phyloP scores from a whole-genome alignment of 371 early-diverging fungal species.

The Saksenaea oblongispora region DNA sequence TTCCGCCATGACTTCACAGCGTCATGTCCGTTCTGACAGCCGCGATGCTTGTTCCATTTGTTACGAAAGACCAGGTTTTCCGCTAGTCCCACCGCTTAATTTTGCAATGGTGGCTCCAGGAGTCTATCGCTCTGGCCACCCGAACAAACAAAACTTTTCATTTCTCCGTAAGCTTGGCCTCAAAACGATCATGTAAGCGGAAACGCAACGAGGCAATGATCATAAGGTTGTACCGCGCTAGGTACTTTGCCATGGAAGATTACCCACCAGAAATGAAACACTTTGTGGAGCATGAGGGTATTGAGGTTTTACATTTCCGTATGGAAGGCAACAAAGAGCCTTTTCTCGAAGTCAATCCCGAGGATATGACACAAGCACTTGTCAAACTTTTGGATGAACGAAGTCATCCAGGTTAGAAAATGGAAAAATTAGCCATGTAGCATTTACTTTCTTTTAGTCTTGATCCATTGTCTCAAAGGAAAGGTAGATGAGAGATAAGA shows the following conservation, averaged over 20 bases:
- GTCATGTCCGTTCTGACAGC: neutral
- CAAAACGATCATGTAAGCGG: slow-evolving; percentile 72
- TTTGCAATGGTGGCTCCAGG: slow-evolving; percentile 88
- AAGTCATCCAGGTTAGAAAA: slow-evolving; percentile 75
- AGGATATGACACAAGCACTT: slow-evolving; percentile 76
- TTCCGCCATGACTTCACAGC: slow-evolving; percentile 5
- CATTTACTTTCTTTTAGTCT: slow-evolving; percentile 30
- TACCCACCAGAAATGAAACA: slow-evolving; percentile 77
- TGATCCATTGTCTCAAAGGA: slow-evolving; percentile 94
- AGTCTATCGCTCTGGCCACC: slow-evolving; percentile 87
- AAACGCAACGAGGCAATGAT: neutral
- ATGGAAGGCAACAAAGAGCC: slow-evolving; percentile 95
- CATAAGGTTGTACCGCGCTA: slow-evolving; percentile 11
- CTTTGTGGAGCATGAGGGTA: slow-evolving; percentile 72
- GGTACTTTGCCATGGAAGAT: slow-evolving; percentile 81
- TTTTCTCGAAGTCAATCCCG: slow-evolving; percentile 84
- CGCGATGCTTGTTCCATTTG: slow-evolving; percentile 39
- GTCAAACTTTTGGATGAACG: slow-evolving; percentile 74
- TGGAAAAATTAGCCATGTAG: no score
- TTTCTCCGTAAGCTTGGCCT: slow-evolving; percentile 77
- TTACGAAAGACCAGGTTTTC: slow-evolving; percentile 41
- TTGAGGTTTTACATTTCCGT: slow-evolving; percentile 76
- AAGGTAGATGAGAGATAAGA: slow-evolving; percentile 54
- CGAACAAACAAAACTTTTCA: slow-evolving; percentile 79
- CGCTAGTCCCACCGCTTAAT: slow-evolving; percentile 86